Base-by-base conservation (phyloP, 2,329 filamentous ascomycete species). In the Ciborinia camelliae region DNA sequence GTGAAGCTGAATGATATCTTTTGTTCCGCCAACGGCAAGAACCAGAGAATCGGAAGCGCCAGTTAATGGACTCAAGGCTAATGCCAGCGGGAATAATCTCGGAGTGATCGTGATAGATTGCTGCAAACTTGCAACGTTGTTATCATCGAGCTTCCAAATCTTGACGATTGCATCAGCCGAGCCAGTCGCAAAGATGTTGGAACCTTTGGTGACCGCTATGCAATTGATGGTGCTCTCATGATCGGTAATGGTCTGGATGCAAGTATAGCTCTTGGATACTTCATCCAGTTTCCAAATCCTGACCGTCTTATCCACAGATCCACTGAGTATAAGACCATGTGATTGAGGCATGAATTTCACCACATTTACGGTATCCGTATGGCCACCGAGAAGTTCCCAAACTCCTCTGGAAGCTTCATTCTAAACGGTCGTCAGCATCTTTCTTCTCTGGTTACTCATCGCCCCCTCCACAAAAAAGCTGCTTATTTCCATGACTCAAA, bases 11-110 rank as follows among this genome's bases (percentile, higher is more conserved):
- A 99, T 85, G n/a, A 81, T 84, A 64, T 88, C 89, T 66, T 85
- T 88, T 2, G 95, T 98, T 3, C 95, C 95, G 3, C 89, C 92
- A n/a, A 90, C 87, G 3, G 93, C 94, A 60, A 99, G 81, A 35
- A 94, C 79, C 60, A 89, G 79, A 2, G 82, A 80, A 15, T 82
- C 79, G 1, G 79, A 77, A 20, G 75, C 65, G 10, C 75, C 77
- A 58, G 83, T 82, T 1, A 96, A 81, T 1, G 77, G 76, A 61
- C 83, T 85, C 54, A 97, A 75, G 0, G 92, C 89, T 23, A 96
- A 75, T 10, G 90, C 83, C 39, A 98, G 79, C 1, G 95, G 92
- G 70, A 98, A 92, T 77, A 90, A 96, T 67, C 87, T 89, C 9
- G 92, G 92, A 12, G 82, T 83, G 37, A 93, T 87, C 7, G 82